These are phyloP conservation scores for Mycena galopus DNA, from an alignment of 768 basidiomycete species.

Conservation along the genomic window DNA sequence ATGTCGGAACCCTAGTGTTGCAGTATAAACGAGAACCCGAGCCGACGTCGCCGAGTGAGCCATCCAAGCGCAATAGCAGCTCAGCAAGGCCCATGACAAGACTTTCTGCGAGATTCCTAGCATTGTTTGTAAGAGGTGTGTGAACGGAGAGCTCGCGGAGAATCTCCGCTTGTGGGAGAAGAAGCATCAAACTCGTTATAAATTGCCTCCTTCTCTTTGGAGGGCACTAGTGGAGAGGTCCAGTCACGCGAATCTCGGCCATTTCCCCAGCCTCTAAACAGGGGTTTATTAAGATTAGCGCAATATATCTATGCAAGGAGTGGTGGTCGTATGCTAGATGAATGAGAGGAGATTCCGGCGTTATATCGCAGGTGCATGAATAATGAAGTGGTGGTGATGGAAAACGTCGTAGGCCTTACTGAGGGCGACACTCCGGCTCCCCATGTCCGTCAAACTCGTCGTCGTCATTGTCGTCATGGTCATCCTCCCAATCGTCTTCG, in stretches of 20 bases:
- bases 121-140: background rate
- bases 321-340: conserved; percentile 10
- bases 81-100: conserved; percentile 4
- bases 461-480: conserved; percentile 70
- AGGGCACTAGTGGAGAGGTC: no score
- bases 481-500: conserved; percentile 74
- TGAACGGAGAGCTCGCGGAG: no score
- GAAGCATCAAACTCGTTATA: no score
- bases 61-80: conserved; percentile 2
- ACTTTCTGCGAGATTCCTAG: background rate
- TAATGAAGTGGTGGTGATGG: background rate
- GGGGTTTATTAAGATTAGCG: conserved; percentile 15
- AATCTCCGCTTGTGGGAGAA: no score
- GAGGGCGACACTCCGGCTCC: conserved; percentile 73
- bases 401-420: conserved; percentile 50
- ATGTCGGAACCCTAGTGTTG: conserved; percentile 74
- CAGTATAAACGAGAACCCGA: conserved; percentile 72
- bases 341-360: background rate
- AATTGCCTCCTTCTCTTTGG: no score
- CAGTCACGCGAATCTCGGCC: no score
- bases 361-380: background rate
- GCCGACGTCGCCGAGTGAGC: conserved; percentile 34
- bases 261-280: background rate
- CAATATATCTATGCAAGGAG: conserved; percentile 9
- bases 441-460: conserved; percentile 48